Conservation (phyloP, 257 asterid species). For the Nicotiana tabacum region DNA sequence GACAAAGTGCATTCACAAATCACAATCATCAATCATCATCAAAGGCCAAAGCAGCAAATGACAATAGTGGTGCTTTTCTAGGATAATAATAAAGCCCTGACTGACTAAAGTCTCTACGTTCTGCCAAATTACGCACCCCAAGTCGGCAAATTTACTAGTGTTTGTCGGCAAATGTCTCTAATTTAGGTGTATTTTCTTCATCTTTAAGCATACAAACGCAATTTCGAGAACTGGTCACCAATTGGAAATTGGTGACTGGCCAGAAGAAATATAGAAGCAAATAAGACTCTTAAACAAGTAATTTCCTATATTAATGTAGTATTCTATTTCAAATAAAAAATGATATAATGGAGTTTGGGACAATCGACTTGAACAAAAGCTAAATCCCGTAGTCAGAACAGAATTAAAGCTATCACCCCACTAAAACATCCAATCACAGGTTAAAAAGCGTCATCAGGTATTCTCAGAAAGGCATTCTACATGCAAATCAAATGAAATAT, state of each 20-base stretch:
- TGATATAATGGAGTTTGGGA: neutral
- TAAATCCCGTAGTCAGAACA: neutral
- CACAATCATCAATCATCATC: neutral
- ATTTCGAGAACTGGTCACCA: no score
- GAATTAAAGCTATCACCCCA: neutral
- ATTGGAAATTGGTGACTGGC: neutral
- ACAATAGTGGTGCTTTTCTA: neutral
- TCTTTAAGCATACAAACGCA: no score
- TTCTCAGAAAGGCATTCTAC: neutral
- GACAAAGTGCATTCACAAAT: neutral
- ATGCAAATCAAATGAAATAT: neutral
- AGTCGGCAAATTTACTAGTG: no score
- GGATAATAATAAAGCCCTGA: neutral
- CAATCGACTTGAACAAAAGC: neutral
- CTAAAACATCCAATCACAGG: neutral
- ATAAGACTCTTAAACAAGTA: neutral
- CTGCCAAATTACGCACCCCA: no score
- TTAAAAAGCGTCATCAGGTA: neutral
- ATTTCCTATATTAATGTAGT: neutral
- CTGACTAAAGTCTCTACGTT: neutral
- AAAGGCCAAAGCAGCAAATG: neutral
- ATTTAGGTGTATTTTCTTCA: no score
- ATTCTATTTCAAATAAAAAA: neutral
- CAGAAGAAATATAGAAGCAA: neutral
- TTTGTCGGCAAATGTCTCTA: no score